These are phyloP conservation scores for Xylariomycetidae sp. DNA, from an alignment of 2,329 filamentous ascomycete species.

Conservation along the genomic window DNA sequence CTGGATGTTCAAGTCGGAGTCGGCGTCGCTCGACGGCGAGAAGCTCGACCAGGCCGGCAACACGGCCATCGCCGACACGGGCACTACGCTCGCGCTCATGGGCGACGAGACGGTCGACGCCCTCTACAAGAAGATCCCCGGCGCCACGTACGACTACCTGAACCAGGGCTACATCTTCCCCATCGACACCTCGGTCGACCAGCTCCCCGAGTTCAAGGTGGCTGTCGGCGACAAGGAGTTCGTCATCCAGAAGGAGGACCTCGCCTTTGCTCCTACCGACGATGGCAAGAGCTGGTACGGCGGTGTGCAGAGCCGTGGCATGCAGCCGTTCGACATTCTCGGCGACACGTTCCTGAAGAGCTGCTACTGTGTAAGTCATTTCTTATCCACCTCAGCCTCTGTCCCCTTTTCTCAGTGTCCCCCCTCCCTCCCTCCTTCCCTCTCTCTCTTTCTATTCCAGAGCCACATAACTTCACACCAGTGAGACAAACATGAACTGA, in stretches of 20 bases:
- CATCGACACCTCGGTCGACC: conserved; percentile 39
- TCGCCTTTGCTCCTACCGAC: conserved; percentile 53
- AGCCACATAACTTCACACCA: not conserved
- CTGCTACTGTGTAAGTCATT: conserved; percentile 52
- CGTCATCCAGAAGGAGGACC: conserved; percentile 57
- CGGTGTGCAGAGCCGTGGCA: conserved; percentile 60
- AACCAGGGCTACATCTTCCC: conserved; percentile 65
- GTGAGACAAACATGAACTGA: not conserved
- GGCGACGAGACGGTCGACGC: conserved; percentile 56
- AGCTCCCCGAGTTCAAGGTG: conserved; percentile 58
- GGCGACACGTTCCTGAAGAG: conserved; percentile 62
- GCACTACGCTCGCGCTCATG: conserved; percentile 63
- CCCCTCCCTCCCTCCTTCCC: conserved; percentile 1
- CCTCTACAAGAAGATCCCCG: conserved; percentile 61
- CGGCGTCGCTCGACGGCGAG: conserved; percentile 53
- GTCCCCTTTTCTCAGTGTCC: not conserved
- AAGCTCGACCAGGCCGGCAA: conserved; percentile 48
- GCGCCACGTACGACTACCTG: conserved; percentile 48
- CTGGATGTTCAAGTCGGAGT: conserved; percentile 60
- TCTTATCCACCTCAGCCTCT: not conserved
- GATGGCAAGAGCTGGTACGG: conserved; percentile 51
- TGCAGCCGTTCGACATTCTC: conserved; percentile 56
- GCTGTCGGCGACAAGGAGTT: conserved; percentile 59
- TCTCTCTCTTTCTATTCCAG: conserved; percentile 1
- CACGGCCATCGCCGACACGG: conserved; percentile 67